Percentiles rank a stretch among this genome's conserved stretches.
phyloP scores from a whole-genome alignment of 2,329 filamentous ascomycete genomes.

The Teratosphaeria epicoccoides region DNA sequence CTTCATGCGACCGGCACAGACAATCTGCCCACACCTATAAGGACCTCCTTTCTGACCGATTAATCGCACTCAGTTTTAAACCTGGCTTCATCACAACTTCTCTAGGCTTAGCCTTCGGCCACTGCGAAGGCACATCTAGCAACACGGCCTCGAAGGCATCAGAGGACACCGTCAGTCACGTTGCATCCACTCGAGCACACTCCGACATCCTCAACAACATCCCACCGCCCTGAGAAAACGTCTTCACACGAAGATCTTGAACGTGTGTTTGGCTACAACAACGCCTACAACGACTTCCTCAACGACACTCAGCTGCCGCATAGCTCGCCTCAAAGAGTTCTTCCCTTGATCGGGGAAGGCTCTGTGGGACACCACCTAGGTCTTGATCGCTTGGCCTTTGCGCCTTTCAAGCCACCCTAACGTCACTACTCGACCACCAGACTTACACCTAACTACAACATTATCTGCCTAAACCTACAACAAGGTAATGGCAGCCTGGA shows the following conservation, averaged over 20 bases:
- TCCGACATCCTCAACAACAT: constrained; percentile 40
- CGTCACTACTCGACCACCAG: constrained; percentile 31
- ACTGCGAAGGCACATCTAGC: constrained; percentile 31
- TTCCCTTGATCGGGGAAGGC: constrained; percentile 99
- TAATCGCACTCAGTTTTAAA: neutral
- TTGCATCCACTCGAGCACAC: constrained; percentile 36
- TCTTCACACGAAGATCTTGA: constrained; percentile 28
- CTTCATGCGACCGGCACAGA: neutral
- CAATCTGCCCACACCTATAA: neutral
- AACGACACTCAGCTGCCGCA: constrained; percentile 86
- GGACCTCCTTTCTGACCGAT: neutral
- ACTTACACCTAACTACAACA: constrained; percentile 1
- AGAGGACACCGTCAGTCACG: constrained; percentile 34
- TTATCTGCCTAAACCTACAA: neutral
- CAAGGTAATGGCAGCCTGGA: constrained; percentile 1
- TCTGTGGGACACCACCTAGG: constrained; percentile 75
- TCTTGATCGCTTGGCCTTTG: constrained; percentile 72
- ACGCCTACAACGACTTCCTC: constrained; percentile 45
- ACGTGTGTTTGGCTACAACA: constrained; percentile 32
- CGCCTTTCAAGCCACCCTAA: constrained; percentile 95
- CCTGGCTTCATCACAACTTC: neutral
- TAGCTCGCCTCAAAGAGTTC: constrained; percentile 96
- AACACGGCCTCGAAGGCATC: constrained; percentile 37
- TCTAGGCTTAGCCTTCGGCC: constrained; percentile 18
- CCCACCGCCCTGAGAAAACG: constrained; percentile 15